phyloP scores from a whole-genome alignment of 2,329 filamentous ascomycete genomes.

The Cladorrhinum sp. region DNA sequence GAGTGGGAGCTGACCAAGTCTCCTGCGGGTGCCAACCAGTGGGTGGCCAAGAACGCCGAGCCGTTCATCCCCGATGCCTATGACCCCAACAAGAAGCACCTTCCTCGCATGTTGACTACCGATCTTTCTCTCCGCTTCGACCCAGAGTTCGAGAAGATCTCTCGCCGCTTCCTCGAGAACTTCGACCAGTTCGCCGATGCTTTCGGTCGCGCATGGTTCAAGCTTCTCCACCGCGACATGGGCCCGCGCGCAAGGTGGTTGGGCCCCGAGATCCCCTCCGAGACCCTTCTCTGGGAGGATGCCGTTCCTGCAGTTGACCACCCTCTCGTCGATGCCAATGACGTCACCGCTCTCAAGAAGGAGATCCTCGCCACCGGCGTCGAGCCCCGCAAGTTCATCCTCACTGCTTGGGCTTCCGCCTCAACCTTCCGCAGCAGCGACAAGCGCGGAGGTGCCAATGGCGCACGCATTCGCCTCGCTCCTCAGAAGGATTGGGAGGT shows the following conservation, averaged over 20 bases:
- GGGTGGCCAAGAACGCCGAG: slow-evolving; percentile 67
- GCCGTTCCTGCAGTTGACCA: slow-evolving; percentile 60
- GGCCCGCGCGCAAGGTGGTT: slow-evolving; percentile 68
- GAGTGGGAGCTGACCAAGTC: slow-evolving; percentile 76
- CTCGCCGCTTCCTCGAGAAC: slow-evolving; percentile 65
- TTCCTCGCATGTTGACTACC: slow-evolving; percentile 72
- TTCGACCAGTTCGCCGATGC: slow-evolving; percentile 66
- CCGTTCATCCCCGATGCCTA: slow-evolving; percentile 68
- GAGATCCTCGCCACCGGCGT: slow-evolving; percentile 63
- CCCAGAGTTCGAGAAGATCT: slow-evolving; percentile 71
- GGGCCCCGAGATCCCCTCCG: slow-evolving; percentile 69
- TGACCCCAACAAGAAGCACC: slow-evolving; percentile 67
- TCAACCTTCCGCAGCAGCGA: slow-evolving; percentile 72
- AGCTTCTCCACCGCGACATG: slow-evolving; percentile 77
- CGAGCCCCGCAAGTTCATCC: slow-evolving; percentile 58
- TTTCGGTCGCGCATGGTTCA: slow-evolving; percentile 77
- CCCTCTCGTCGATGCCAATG: slow-evolving; percentile 57
- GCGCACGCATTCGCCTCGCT: slow-evolving; percentile 70
- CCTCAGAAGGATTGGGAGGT: slow-evolving; percentile 70
- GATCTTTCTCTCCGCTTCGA: slow-evolving; percentile 72
- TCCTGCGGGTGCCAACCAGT: slow-evolving; percentile 74
- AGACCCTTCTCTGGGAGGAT: slow-evolving; percentile 73
- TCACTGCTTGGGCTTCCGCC: slow-evolving; percentile 65
- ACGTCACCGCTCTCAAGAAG: slow-evolving; percentile 65
- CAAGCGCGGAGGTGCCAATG: slow-evolving; percentile 81